phyloP scores from a whole-genome alignment of 768 basidiomycete species.

The Suillus subalutaceus region DNA sequence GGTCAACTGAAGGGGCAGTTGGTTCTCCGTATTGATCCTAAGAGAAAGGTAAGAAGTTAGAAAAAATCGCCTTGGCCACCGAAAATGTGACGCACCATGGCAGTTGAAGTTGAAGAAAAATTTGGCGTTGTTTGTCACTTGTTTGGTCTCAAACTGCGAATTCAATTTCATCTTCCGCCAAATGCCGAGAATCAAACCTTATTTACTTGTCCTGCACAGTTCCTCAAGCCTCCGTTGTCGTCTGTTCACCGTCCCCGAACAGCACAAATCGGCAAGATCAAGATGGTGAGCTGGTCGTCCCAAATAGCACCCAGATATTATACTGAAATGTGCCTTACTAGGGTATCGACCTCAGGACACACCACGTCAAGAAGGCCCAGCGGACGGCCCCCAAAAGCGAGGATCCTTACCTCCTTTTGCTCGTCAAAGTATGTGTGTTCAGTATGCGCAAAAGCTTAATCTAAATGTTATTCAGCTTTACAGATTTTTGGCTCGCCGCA shows the following conservation, averaged over 20 bases:
- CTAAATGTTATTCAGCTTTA: slow-evolving; percentile 68
- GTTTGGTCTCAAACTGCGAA: slow-evolving; percentile 24
- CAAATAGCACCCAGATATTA: slow-evolving; percentile 26
- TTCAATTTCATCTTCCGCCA: slow-evolving; percentile 33
- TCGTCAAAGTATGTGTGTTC: slow-evolving; percentile 80
- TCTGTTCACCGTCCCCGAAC: slow-evolving; percentile 47
- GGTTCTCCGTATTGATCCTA: slow-evolving; percentile 66
- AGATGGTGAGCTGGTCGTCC: slow-evolving; percentile 77
- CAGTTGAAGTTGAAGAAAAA: slow-evolving; percentile 54
- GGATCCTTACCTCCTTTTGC: slow-evolving; percentile 97
- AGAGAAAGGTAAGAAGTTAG: slow-evolving; percentile 18
- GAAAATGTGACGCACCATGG: slow-evolving; percentile 61
- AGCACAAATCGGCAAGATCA: slow-evolving; percentile 62
- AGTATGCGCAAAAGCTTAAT: slow-evolving; percentile 12
- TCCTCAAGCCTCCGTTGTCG: slow-evolving; percentile 56
- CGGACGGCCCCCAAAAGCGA: slow-evolving; percentile 96
- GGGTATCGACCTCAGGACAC: slow-evolving; percentile 95
- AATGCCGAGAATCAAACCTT: slow-evolving; percentile 33
- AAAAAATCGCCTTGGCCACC: slow-evolving; percentile 11
- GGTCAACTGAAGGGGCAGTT: slow-evolving; percentile 64
- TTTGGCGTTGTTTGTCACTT: slow-evolving; percentile 47
- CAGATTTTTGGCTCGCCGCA: slow-evolving; percentile 97
- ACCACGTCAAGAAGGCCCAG: slow-evolving; percentile 98
- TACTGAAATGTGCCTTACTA: slow-evolving; percentile 34
- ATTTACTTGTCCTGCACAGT: slow-evolving; percentile 58